These are phyloP conservation scores for Geum urbanum DNA, from an alignment of 306 rosid genomes.

Conservation along the genomic window DNA sequence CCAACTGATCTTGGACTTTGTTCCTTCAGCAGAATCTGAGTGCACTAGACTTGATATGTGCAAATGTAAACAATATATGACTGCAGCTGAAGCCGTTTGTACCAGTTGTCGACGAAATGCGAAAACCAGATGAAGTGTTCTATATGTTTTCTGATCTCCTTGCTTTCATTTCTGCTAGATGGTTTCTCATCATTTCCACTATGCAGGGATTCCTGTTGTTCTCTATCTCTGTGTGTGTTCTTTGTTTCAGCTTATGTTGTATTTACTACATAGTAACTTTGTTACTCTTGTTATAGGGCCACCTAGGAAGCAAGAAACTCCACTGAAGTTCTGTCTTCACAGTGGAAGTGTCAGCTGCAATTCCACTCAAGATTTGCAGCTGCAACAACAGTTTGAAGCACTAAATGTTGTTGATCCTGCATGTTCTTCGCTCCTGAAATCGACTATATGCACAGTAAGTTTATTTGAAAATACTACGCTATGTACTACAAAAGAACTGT, in stretches of 20 bases:
- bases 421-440: conserved; percentile 25
- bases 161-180: conserved; percentile 7
- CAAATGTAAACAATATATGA: not conserved
- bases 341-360: conserved; percentile 23
- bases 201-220: conserved; percentile 21
- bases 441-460: conserved; percentile 28
- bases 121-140: not conserved
- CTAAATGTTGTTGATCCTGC: conserved; percentile 15
- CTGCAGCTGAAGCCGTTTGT: not conserved
- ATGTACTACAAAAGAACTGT: not conserved
- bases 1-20: not conserved
- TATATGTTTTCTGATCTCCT: conserved; percentile 16
- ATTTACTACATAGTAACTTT: not conserved
- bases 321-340: conserved; percentile 22
- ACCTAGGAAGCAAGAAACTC: conserved; percentile 16
- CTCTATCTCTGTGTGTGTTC: not conserved
- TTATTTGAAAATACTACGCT: not conserved
- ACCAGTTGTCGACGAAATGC: not conserved
- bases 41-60: conserved; percentile 2
- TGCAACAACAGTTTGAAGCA: conserved; percentile 22
- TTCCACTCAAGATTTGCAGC: conserved; percentile 14
- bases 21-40: conserved; percentile 1
- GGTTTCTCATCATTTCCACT: conserved; percentile 8
- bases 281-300: conserved; percentile 4
- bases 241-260: not conserved